Evolutionary conservation across 768 basidiomycete species (phyloP), one percentile per base, ranked within the genome.

Genomic region (Clitopilus hobsonii): DNA sequence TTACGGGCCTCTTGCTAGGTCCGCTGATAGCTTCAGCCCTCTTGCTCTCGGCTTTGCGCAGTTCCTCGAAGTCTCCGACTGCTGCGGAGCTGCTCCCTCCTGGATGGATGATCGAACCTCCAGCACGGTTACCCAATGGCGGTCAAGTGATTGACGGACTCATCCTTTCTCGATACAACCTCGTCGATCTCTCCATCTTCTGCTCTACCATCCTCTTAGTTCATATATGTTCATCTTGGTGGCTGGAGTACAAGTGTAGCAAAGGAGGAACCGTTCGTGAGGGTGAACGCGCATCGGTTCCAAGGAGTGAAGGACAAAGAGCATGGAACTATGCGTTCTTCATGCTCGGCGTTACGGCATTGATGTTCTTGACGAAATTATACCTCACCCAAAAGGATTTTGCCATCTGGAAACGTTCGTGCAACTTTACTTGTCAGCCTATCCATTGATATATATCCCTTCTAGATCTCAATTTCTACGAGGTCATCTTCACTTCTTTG

Each of bases 1-100:
- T 91, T 55, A 93, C 88, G 38, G 93, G 89, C 2, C 72, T 96
- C 11, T 78, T 94, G n/a, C 78, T 94, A 27, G 89, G 86, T 11
- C 92, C 94, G 2, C 74, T 96, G 26, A 83, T 96, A 52, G 80
- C 91, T 6, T 77, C 85, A 8, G 84, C 86, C 0, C 67, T 94
- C 52, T 71, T 92, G 57, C 78, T 77, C 60, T 78, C 80, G 45
- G 80, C 78, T 22, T 73, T 80, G 52, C 69, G 63, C 20, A 56
- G 56, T 63, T 62, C 68, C 58, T 63, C 68, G 20, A 62, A 61
- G 54, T 68, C 61, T 26, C 57, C 66, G 51, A 48, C 65, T 51
- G 53, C 67, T 11, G 22, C 27, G 16, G 58, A 60, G 52, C 71
- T 74, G 2, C 71, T 86, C 5, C 85, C 87, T 11, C 60, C 74